phyloP scores from a whole-genome alignment of 441 rosid genomes.

The Gossypium trilobum region DNA sequence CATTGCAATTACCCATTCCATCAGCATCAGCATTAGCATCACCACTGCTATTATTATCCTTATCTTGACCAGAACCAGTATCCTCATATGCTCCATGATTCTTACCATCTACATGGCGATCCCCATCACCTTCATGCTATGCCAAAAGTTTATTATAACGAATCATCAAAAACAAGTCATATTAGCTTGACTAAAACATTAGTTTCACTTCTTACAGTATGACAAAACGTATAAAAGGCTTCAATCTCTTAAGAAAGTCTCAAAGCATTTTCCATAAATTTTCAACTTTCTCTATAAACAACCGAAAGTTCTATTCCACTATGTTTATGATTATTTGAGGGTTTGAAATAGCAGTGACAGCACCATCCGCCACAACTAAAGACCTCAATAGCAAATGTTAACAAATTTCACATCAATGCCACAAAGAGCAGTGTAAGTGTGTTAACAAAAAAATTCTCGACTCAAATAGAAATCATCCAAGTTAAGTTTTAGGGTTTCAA shows the following conservation, averaged over 20 bases:
- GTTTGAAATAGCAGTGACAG: not conserved
- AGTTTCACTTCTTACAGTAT: not conserved
- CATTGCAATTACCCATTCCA: not conserved
- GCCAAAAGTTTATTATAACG: not conserved
- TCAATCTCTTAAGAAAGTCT: not conserved
- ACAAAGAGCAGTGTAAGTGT: not conserved
- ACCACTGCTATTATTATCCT: not conserved
- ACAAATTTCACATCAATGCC: not conserved
- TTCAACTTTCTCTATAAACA: not conserved
- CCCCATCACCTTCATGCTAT: conserved; percentile 20
- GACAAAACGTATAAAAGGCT: not conserved
- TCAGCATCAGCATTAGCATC: not conserved
- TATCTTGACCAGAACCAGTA: not conserved
- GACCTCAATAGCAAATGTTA: not conserved
- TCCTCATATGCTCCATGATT: not conserved
- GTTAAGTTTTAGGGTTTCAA: not conserved
- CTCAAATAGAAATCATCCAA: not conserved
- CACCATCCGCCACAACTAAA: not conserved
- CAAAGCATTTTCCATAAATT: not conserved
- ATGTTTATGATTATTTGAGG: not conserved
- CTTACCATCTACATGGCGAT: not conserved
- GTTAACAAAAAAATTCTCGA: not conserved
- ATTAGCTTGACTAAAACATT: not conserved
- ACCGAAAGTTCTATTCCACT: not conserved
- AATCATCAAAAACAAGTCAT: not conserved